Evolutionary conservation across 2,329 filamentous ascomycete genomes (phyloP), one percentile per base, ranked within the genome.

Genomic region (Grosmannia huntii): DNA sequence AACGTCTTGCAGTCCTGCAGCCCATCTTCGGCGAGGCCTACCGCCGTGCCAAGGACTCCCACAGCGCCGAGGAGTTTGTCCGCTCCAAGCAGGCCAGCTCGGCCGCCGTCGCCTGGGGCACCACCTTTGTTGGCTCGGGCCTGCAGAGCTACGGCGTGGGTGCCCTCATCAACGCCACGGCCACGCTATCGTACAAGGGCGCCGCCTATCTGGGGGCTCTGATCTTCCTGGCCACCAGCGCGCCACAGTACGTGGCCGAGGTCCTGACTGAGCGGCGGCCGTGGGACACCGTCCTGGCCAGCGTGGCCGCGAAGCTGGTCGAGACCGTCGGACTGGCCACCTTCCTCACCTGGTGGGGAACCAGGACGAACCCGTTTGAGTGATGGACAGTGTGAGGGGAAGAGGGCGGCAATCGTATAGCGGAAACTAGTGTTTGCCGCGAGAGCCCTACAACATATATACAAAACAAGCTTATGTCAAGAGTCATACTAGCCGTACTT

Each of bases 321-420:
- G 94, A 97, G 83, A 96, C 94, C 3, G 83, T 97, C 60, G 94
- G 92, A 63, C 82, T 97, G 60, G 90, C 87, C 63, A 72, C 96
- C 68, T 90, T 97, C 82, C 80, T 97, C 67, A 96, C 90, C 70
- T 97, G 89, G 87, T 97, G 92, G 92, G 92, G 92, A 68, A 96
- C 92, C 68, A 86, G 88, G 70, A 94, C 90, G 75, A 92, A 90
- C 78, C 90, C 90, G 61, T 95, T 96, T 73, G 84, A 90, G 69
- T 91, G 87, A 80, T 3, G 48, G 6, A 28, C 4, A 21, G 16
- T n/a, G n/a, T n/a, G 25, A 31, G 23, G 23, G 46, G 23, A 25
- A 12, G 21, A 25, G 5, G 4, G 7, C 14, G 19, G 14, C 16
- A n/a, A 3, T 44, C 16, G 6, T n/a, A 19, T 44, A 44, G 6